Evolutionary conservation across 2,329 filamentous ascomycete genomes (phyloP).

Genomic region (Hirsutella thompsonii): DNA sequence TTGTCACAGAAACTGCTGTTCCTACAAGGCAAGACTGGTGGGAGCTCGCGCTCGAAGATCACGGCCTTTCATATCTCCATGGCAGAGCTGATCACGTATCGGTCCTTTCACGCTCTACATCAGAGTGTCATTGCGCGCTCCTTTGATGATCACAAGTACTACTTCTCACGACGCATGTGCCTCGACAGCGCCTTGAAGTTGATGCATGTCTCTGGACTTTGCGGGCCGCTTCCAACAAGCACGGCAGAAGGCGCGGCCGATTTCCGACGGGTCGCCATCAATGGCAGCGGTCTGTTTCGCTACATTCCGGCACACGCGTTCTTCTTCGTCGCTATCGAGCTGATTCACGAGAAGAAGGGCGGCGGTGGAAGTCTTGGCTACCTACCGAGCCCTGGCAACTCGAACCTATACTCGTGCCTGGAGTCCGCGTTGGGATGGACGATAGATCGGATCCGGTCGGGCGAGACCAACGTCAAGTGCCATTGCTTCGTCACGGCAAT

Average conservation of each 20-base stretch:
- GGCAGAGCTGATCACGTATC: constrained; percentile 29
- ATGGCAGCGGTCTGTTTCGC: constrained; percentile 28
- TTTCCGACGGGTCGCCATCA: constrained; percentile 21
- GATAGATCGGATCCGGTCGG: constrained; percentile 21
- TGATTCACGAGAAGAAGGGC: constrained; percentile 30
- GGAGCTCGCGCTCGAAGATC: constrained; percentile 8
- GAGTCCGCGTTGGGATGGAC: constrained; percentile 17
- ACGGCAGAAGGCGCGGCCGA: constrained; percentile 8
- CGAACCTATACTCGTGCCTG: constrained; percentile 19
- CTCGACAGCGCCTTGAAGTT: constrained; percentile 28
- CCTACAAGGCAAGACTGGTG: constrained; percentile 17
- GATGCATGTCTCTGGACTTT: constrained; percentile 17
- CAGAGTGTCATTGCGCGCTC: constrained; percentile 33
- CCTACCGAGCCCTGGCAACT: constrained; percentile 14
- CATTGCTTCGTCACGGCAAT: constrained; percentile 20
- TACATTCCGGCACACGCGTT: constrained; percentile 25
- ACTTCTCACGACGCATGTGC: constrained; percentile 39
- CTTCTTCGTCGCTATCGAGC: constrained; percentile 31
- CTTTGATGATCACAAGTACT: constrained; percentile 31
- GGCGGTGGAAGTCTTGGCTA: constrained; percentile 18
- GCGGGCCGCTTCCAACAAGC: constrained; percentile 6
- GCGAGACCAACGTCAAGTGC: constrained; percentile 30
- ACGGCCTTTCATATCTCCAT: constrained; percentile 27
- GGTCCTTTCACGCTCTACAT: constrained; percentile 40
- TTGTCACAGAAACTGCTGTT: constrained; percentile 19